Evolutionary conservation across 2,329 filamentous ascomycete species (phyloP), one percentile per base, ranked within the genome.

Genomic region (Sarocladium strictum): DNA sequence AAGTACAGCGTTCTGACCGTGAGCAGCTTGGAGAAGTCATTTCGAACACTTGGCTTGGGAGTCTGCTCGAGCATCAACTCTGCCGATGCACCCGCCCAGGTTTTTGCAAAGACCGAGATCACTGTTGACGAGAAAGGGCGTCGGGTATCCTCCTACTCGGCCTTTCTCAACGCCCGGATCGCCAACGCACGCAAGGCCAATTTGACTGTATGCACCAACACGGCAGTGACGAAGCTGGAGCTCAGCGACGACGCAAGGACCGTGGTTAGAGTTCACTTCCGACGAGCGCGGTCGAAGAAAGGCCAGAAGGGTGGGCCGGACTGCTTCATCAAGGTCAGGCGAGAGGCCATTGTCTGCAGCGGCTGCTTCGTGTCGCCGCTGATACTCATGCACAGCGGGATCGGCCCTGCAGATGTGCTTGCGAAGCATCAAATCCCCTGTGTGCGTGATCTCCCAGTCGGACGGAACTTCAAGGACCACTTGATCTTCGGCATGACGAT

Each of bases 381-480:
- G 2, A 60, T 71, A 5, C 65, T 71, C 6, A 58, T 66, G 38
- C 56, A 65, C 15, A 67, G 64, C 3, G 69, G 68, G 11, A 62
- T 71, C 40, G 68, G 69, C 1, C 62, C 65, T 15, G 53, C 61
- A 2, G 55, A 57, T 1, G 60, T 72, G 6, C 59, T 72, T 32
- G 51, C 59, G n/a, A 60, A 64, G 14, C 66, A 67, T 11, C 62
- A 63, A 10, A 67, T 74, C 45, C 53, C 60, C 2, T 54, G 61
- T 3, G 56, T 70, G 17, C 58, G 70, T 6, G 64, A 70, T 52
- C 61, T 73, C 26, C 65, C 69, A 3, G 70, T 74, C 6, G 72
- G 72, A 53, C 65, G 67, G 57, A 74, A 74, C 56, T 64, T 72
- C 37, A 67, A 70, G 57, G 72, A 75, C 57, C 72, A 74, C 57